Percentiles rank a stretch among this genome's conserved stretches.
phyloP scores from a whole-genome alignment of 2,329 filamentous ascomycete species.

The Fusarium veterinarium region DNA sequence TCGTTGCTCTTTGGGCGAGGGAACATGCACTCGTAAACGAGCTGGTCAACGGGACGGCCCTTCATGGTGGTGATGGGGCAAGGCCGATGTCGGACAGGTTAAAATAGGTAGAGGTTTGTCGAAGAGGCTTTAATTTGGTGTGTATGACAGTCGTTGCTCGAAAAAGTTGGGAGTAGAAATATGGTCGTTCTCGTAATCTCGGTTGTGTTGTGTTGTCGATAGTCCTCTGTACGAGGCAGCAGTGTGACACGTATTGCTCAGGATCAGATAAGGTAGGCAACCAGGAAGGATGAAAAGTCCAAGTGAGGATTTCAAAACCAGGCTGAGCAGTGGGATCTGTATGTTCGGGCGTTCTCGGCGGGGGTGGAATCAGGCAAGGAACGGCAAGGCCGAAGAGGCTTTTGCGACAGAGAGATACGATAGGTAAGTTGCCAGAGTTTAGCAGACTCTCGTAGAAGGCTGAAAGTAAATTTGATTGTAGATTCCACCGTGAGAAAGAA shows the following conservation, averaged over 20 bases:
- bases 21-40: conserved; percentile 81
- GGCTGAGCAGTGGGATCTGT: conserved; percentile 25
- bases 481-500: background rate
- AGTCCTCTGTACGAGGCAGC: conserved; percentile 1
- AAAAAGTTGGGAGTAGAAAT: conserved; percentile 18
- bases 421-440: background rate
- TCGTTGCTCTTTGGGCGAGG: conserved; percentile 75
- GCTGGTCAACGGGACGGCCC: conserved; percentile 74
- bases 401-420: conserved; percentile 20
- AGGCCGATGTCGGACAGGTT: conserved; percentile 1
- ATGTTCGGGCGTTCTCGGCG: conserved; percentile 45
- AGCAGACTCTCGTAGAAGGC: background rate
- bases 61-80: conserved; percentile 67
- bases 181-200: conserved; percentile 35
- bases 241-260: background rate
- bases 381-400: conserved; percentile 36
- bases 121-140: background rate
- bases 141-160: background rate
- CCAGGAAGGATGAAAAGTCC: background rate
- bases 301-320: background rate
- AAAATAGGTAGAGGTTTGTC: background rate
- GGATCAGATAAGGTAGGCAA: background rate
- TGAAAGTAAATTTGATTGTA: background rate
- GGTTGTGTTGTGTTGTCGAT: conserved; percentile 24
- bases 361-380: conserved; percentile 33